Conservation (phyloP, 1,139 yeast species). For the Petasospora rhodanensis region DNA sequence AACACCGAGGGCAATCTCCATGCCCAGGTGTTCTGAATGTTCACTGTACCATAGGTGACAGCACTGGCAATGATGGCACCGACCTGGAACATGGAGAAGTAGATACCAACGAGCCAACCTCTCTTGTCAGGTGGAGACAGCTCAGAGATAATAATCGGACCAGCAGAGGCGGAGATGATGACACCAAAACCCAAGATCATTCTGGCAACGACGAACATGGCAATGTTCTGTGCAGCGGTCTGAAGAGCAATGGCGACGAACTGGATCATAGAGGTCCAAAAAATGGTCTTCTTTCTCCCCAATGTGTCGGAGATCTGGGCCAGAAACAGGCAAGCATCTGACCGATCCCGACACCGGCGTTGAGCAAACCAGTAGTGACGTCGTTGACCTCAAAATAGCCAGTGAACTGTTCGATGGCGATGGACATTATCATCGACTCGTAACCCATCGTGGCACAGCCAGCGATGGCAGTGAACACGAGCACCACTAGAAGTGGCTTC, state of each 20-base stretch:
- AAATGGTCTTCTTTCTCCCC: conserved; percentile 35
- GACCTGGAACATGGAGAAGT: conserved; percentile 40
- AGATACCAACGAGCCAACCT: conserved; percentile 35
- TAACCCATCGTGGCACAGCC: conserved; percentile 14
- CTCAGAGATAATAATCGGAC: conserved; percentile 36
- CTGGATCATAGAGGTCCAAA: conserved; percentile 27
- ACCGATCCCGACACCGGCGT: conserved; percentile 16
- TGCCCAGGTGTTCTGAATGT: conserved; percentile 28
- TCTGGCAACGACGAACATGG: conserved; percentile 32
- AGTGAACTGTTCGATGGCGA: conserved; percentile 12
- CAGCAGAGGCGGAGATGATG: conserved; percentile 23
- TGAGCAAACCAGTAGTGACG: conserved; percentile 8
- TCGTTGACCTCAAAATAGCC: conserved; percentile 8
- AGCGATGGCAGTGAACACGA: conserved; percentile 8
- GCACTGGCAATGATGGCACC: conserved; percentile 45
- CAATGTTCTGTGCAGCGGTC: conserved; percentile 37
- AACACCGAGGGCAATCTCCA: conserved; percentile 43
- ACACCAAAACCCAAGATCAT: conserved; percentile 33
- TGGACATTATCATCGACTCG: conserved; percentile 14
- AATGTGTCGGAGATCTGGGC: conserved; percentile 23
- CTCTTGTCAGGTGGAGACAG: conserved; percentile 40
- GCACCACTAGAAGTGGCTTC: neutral
- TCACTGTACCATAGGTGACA: conserved; percentile 42
- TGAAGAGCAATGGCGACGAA: conserved; percentile 40
- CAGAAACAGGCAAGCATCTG: conserved; percentile 8